Conservation (phyloP, 164 flowering plant species). For the Aristolochia fimbriata region DNA sequence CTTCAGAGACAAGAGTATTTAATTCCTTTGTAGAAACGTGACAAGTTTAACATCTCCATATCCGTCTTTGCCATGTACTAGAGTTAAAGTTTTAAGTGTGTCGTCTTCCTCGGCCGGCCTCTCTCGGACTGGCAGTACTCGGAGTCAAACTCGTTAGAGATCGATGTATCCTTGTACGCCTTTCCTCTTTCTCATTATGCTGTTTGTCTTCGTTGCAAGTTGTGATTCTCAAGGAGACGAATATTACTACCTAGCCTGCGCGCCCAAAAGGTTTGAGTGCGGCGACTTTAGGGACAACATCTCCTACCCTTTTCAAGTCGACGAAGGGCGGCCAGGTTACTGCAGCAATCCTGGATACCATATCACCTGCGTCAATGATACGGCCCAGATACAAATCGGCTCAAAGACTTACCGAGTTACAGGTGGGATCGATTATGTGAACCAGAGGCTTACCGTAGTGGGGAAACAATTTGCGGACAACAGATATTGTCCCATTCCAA, state of each 20-base stretch:
- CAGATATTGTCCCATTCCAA: not conserved
- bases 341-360: not conserved
- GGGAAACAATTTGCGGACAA: not conserved
- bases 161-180: not conserved
- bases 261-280: not conserved
- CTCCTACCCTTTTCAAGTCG: slow-evolving; percentile 1
- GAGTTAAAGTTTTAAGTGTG: too few relatives aligned
- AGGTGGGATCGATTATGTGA: not conserved
- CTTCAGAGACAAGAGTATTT: too few relatives aligned
- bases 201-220: not conserved
- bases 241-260: not conserved
- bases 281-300: not conserved
- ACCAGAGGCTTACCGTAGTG: not conserved
- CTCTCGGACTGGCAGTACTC: too few relatives aligned
- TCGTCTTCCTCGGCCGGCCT: too few relatives aligned
- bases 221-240: not conserved
- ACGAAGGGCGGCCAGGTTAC: not conserved
- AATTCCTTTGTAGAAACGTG: too few relatives aligned
- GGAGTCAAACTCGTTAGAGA: too few relatives aligned
- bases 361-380: not conserved
- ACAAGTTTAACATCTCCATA: too few relatives aligned
- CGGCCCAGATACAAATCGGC: not conserved
- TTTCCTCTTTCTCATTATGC: not conserved
- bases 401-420: not conserved
- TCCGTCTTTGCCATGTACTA: too few relatives aligned